A percentile compares a stretch with the other conserved stretches of the same genome.
Evolutionary conservation across 257 asterid species (phyloP).

Genomic region (Verbena officinalis): DNA sequence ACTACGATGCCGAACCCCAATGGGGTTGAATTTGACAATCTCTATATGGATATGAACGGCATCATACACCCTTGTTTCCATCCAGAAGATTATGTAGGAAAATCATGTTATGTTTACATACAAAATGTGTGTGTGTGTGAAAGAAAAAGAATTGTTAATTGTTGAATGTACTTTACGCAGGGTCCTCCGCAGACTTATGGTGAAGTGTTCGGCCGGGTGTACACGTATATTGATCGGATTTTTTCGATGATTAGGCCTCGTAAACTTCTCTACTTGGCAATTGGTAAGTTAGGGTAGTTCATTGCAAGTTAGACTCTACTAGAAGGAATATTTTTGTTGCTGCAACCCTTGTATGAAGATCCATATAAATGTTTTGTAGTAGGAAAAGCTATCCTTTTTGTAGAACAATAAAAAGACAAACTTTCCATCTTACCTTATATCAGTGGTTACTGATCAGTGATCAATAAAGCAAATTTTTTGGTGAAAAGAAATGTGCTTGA

Average conservation of each 20-base stretch:
- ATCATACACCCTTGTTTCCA: constrained; percentile 75
- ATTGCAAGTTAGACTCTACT: not conserved
- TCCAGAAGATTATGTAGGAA: constrained; percentile 39
- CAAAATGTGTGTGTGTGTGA: not conserved
- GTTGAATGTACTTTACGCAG: constrained; percentile 31
- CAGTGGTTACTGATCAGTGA: constrained; percentile 5
- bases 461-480: not conserved
- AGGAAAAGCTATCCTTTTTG: not conserved
- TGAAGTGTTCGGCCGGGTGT: constrained; percentile 53
- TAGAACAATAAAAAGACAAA: not conserved
- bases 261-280: constrained; percentile 65
- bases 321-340: not conserved
- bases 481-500: not conserved
- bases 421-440: not conserved
- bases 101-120: constrained; percentile 13
- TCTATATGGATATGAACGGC: constrained; percentile 69
- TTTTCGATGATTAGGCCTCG: constrained; percentile 57
- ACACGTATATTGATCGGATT: constrained; percentile 59
- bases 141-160: constrained; percentile 4
- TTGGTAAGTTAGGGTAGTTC: constrained; percentile 46
- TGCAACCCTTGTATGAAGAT: not conserved
- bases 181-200: constrained; percentile 49
- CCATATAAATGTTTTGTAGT: not conserved
- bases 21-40: constrained; percentile 60
- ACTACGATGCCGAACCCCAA: constrained; percentile 45